Evolutionary conservation across 345 rosid species (phyloP).

Genomic region (Eutrema japonicum): DNA sequence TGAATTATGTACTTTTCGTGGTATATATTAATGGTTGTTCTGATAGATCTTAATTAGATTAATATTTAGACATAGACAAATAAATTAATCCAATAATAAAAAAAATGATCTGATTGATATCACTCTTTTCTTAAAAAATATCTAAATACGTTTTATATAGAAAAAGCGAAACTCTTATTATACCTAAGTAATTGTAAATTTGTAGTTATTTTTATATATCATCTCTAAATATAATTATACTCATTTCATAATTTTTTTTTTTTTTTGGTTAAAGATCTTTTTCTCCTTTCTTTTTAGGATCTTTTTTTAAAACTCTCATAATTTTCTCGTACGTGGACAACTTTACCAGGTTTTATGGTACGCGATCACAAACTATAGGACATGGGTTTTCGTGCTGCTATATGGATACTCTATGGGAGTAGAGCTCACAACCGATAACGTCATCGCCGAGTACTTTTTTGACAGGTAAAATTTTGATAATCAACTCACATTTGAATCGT

Average conservation of each 20-base stretch:
- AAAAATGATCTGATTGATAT: neutral
- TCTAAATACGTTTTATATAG: slow-evolving; percentile 16
- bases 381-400: slow-evolving; percentile 86
- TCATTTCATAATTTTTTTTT: neutral
- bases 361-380: slow-evolving; percentile 82
- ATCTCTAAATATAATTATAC: neutral
- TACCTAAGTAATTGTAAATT: neutral
- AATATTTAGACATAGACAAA: neutral
- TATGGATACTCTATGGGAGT: slow-evolving; percentile 94
- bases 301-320: neutral
- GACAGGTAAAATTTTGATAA: slow-evolving; percentile 49
- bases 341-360: slow-evolving; percentile 73
- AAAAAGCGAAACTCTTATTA: neutral
- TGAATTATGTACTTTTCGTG: neutral
- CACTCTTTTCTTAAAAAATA: neutral
- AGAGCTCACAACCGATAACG: slow-evolving; percentile 78
- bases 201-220: neutral
- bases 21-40: slow-evolving; percentile 3
- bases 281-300: neutral
- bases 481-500: neutral
- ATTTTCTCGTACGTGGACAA: neutral
- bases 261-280: neutral
- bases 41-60: slow-evolving; percentile 8
- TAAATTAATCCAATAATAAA: neutral
- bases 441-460: slow-evolving; percentile 78